Conservation (phyloP, 305 asterid genomes). For the Withania somnifera region DNA sequence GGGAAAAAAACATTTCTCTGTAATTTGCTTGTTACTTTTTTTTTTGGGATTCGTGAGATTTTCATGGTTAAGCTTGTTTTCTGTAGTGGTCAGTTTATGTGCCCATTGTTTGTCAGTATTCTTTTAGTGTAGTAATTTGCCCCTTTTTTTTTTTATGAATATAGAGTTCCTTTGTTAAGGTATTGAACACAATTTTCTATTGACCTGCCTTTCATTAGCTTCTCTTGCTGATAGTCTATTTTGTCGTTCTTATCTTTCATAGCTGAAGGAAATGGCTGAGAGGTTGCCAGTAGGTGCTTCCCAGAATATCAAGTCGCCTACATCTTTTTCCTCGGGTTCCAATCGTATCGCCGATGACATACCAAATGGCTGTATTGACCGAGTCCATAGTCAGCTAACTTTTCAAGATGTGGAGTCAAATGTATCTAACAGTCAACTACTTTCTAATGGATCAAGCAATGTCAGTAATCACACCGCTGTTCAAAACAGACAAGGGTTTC, state of each 20-base stretch:
- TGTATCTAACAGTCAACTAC: conserved; percentile 8
- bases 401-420: conserved; percentile 11
- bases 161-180: background rate
- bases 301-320: conserved; percentile 9
- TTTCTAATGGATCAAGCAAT: conserved; percentile 4
- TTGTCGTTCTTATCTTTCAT: background rate
- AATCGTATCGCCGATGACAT: conserved; percentile 4
- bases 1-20: background rate
- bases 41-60: background rate
- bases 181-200: background rate
- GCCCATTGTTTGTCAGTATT: background rate
- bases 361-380: conserved; percentile 9
- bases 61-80: background rate
- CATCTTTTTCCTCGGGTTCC: conserved; percentile 3
- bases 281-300: conserved; percentile 15
- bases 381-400: conserved; percentile 4
- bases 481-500: conserved; percentile 4
- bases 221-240: background rate
- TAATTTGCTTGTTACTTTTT: background rate
- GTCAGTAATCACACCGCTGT: conserved; percentile 6
- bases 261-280: conserved; percentile 21
- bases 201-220: conserved; percentile 3
- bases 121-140: background rate
- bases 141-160: background rate
- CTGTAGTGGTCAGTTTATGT: background rate